Base-by-base conservation (phyloP, 106 monocot genomes). In the Dactylorhiza incarnata region DNA sequence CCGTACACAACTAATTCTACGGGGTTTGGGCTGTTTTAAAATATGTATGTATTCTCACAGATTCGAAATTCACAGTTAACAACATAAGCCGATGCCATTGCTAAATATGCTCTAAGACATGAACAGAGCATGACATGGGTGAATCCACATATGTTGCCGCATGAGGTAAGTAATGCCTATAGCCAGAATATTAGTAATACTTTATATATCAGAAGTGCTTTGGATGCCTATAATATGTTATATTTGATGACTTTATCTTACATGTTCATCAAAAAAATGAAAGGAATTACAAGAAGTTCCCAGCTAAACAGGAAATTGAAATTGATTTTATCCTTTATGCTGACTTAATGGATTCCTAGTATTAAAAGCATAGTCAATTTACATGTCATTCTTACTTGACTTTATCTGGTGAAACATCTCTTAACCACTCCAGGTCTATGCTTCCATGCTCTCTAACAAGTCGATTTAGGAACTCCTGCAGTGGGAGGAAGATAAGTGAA, bases 381-480 rank as follows among this genome's bases (percentile, higher is more conserved):
- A 46, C 54, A 78, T 55, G 47, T 23, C 47, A 10, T 55, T 80
- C 80, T 80, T 80, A 80, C 80, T 80, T 80, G 29, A 74, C 74
- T 68, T 74, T 80, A n/a, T 80, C 80, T 48, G 80, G 80, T 45
- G 80, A 53, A 46, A 80, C 19, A 51, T 75, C 80, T 49, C 80
- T 75, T 69, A 80, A 75, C 80, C 80, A 80, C 67, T 80, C 80
- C 48, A 80, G 80, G 52, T 80, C 75, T n/a, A 74, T 75, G 75
- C 74, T 74, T 74, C 80, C 80, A 80, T 80, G 80, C 45, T 80
- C 80, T 54, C 46, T 68, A 80, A 80, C 74, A 45, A 80, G 68
- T 52, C 80, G 49, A 75, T 80, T 45, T n/a, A 80, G 75, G 51
- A 80, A 80, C 23, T 74, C 80, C 80, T 80, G 80, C 72, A 72